Percentiles rank a stretch among this genome's conserved stretches.
These are phyloP conservation scores for Houttuynia cordata DNA, from an alignment of 164 flowering plant species.

Conservation along the genomic window DNA sequence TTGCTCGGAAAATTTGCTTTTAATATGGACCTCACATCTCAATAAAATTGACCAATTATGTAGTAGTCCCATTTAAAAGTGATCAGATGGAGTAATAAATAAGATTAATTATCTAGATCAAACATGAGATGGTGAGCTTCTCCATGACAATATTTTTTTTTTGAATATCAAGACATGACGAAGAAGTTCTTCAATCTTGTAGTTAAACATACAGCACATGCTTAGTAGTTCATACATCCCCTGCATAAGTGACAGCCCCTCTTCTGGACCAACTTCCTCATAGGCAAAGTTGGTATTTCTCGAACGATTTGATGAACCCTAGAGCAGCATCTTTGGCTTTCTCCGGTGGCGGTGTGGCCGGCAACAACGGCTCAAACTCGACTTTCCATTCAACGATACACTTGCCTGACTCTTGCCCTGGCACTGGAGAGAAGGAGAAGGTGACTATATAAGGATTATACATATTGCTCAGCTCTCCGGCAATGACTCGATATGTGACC, in stretches of 20 bases:
- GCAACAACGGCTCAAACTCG: slow-evolving; percentile 25
- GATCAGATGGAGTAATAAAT: no score
- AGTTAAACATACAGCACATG: no score
- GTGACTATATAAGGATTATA: slow-evolving; percentile 39
- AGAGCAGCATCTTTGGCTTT: slow-evolving; percentile 40
- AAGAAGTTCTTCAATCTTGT: no score
- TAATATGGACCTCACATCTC: no score
- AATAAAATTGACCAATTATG: no score
- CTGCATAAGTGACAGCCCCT: neutral
- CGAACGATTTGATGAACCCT: slow-evolving; percentile 20
- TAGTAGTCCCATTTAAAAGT: no score
- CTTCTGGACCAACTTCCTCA: neutral
- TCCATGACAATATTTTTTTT: no score
- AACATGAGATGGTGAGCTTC: no score
- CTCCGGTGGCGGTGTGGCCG: slow-evolving; percentile 33
- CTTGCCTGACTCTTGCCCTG: slow-evolving; percentile 9
- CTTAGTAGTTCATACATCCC: neutral
- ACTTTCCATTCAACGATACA: slow-evolving; percentile 42
- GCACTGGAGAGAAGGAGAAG: slow-evolving; percentile 29
- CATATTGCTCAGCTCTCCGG: slow-evolving; percentile 34
- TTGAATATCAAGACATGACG: no score
- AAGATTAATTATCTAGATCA: no score
- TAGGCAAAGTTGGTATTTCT: slow-evolving; percentile 11
- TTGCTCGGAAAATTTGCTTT: no score
- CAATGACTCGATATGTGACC: slow-evolving; percentile 27